Conservation (phyloP, 2,329 filamentous ascomycete genomes). For the Nannizzia gypsea region DNA sequence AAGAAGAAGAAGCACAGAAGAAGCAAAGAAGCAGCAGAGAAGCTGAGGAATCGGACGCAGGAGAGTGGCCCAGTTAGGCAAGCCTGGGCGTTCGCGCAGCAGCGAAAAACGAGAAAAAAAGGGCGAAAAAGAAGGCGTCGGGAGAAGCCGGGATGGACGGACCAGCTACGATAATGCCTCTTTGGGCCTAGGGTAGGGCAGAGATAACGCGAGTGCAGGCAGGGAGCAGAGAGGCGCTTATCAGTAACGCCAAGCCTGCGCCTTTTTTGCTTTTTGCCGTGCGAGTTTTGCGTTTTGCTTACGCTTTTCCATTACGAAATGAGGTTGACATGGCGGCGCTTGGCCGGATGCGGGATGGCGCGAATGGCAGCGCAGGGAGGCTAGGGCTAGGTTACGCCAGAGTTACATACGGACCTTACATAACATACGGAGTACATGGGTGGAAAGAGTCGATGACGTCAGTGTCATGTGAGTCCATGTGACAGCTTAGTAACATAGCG, state of each 20-base stretch:
- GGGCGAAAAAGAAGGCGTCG: not conserved
- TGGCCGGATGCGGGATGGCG: no score
- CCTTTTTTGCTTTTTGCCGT: not conserved
- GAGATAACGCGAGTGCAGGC: not conserved
- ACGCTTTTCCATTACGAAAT: no score
- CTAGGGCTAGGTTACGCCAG: no score
- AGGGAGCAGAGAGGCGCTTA: no score
- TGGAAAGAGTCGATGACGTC: no score
- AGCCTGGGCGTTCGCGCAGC: not conserved
- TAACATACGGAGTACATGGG: no score
- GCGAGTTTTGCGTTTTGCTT: no score
- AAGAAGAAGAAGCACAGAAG: not conserved
- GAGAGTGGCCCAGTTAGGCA: slow-evolving; percentile 2
- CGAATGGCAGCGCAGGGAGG: no score
- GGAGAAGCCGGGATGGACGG: not conserved
- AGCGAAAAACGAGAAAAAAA: not conserved
- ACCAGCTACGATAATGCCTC: slow-evolving; percentile 1
- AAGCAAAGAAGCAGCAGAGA: not conserved
- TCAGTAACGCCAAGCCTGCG: not conserved
- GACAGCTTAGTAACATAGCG: not conserved
- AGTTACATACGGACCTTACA: no score
- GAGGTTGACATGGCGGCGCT: no score
- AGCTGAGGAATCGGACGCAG: not conserved
- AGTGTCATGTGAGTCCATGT: not conserved
- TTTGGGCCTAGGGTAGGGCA: not conserved